Evolutionary conservation across 257 asterid species (phyloP).

Genomic region (Phtheirospermum japonicum): DNA sequence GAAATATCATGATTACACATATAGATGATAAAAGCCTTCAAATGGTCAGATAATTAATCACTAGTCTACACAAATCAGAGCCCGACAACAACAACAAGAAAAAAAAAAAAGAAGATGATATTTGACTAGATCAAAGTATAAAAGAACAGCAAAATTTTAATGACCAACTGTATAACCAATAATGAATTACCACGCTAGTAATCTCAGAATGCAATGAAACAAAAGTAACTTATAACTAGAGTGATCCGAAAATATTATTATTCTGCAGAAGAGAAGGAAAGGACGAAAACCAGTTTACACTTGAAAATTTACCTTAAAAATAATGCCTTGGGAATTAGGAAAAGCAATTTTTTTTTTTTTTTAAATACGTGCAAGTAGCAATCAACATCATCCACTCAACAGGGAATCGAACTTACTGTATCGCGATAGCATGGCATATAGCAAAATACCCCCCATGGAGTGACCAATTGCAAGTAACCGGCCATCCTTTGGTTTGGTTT

Average conservation of each 20-base stretch:
- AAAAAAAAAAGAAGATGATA: slow-evolving; percentile 3
- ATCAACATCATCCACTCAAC: slow-evolving; percentile 13
- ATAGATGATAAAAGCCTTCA: slow-evolving; percentile 9
- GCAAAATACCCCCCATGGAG: slow-evolving; percentile 96
- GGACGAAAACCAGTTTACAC: slow-evolving; percentile 12
- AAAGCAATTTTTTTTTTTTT: neutral
- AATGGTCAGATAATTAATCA: slow-evolving; percentile 11
- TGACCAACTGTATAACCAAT: slow-evolving; percentile 13
- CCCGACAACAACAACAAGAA: neutral
- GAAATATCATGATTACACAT: slow-evolving; percentile 10
- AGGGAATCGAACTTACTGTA: slow-evolving; percentile 54
- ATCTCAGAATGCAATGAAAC: slow-evolving; percentile 16
- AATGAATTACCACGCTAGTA: slow-evolving; percentile 17
- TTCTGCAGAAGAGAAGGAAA: slow-evolving; percentile 6
- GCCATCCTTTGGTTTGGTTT: slow-evolving; percentile 77
- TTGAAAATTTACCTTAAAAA: slow-evolving; percentile 2
- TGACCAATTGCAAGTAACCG: slow-evolving; percentile 88
- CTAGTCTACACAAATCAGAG: slow-evolving; percentile 6
- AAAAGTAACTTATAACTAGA: neutral
- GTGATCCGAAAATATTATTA: slow-evolving; percentile 1
- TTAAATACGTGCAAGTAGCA: slow-evolving; percentile 10
- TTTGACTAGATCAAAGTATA: neutral
- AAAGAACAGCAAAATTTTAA: slow-evolving; percentile 1
- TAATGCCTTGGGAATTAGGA: neutral
- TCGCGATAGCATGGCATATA: slow-evolving; percentile 84